phyloP scores from a whole-genome alignment of 2,329 filamentous ascomycete genomes.

The Rhynchosporium graminicola region DNA sequence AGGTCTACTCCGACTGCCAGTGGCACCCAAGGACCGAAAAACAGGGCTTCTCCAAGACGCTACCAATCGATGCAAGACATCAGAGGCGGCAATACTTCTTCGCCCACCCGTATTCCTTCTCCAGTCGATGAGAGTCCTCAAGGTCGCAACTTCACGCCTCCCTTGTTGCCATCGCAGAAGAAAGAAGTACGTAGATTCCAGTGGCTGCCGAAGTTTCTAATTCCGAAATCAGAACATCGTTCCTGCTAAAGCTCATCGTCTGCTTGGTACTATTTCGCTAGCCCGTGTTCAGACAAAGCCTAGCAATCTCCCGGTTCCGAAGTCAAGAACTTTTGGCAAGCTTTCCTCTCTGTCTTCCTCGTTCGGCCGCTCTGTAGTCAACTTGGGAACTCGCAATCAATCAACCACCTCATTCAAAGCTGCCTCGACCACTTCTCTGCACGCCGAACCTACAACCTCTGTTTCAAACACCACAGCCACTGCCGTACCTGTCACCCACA shows the following conservation, averaged over 20 bases:
- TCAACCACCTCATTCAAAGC: slow-evolving; percentile 14
- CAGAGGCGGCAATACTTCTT: slow-evolving; percentile 6
- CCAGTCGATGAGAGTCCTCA: slow-evolving; percentile 8
- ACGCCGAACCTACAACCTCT: slow-evolving; percentile 21
- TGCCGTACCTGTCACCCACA: slow-evolving; percentile 12
- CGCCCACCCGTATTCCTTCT: slow-evolving; percentile 23
- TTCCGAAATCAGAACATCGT: slow-evolving; percentile 19
- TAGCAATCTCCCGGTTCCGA: slow-evolving; percentile 9
- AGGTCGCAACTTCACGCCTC: slow-evolving; percentile 24
- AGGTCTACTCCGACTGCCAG: background rate
- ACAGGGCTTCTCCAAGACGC: slow-evolving; percentile 9
- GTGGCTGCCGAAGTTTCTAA: slow-evolving; percentile 7
- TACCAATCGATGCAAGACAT: slow-evolving; percentile 14
- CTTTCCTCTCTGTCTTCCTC: slow-evolving; percentile 50
- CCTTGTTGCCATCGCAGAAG: slow-evolving; percentile 20
- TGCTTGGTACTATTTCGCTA: slow-evolving; percentile 27
- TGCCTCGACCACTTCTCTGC: slow-evolving; percentile 6
- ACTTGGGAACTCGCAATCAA: slow-evolving; percentile 18
- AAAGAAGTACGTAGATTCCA: slow-evolving; percentile 26
- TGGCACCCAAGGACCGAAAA: background rate
- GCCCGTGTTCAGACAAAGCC: slow-evolving; percentile 8
- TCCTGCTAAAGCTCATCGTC: slow-evolving; percentile 18
- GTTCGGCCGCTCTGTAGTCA: slow-evolving; percentile 39
- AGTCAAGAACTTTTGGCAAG: slow-evolving; percentile 41
- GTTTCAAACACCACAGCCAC: slow-evolving; percentile 30